Conservation (phyloP, 331 rosid genomes). For the Phaseolus coccineus region DNA sequence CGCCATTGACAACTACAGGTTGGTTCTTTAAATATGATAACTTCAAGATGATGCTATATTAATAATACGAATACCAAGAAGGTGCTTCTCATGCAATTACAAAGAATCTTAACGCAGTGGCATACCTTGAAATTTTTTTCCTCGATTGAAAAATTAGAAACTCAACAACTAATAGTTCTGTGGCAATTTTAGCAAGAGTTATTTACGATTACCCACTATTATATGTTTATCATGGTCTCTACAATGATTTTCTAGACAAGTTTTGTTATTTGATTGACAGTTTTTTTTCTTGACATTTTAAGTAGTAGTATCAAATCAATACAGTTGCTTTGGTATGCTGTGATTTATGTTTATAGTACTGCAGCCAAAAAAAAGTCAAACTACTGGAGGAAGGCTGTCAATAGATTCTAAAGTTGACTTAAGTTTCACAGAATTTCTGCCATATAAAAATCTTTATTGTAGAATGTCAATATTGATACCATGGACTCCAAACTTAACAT, state of each 20-base stretch:
- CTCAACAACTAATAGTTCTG: not conserved
- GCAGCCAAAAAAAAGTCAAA: not conserved
- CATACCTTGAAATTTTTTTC: not conserved
- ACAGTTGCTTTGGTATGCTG: not conserved
- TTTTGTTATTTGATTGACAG: not conserved
- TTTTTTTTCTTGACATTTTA: not conserved
- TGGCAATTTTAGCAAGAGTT: conserved; percentile 24
- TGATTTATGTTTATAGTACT: conserved; percentile 8
- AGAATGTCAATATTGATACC: not conserved
- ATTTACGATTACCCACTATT: not conserved
- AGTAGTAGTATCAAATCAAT: not conserved
- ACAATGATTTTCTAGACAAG: not conserved
- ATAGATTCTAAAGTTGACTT: conserved; percentile 3
- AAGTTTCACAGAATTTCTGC: not conserved
- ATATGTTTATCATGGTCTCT: conserved; percentile 14
- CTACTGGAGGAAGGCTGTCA: not conserved
- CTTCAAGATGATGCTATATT: conserved; percentile 9
- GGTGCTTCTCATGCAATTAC: conserved; percentile 1
- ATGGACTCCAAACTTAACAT: not conserved
- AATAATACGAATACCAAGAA: not conserved
- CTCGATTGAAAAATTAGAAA: conserved; percentile 3
- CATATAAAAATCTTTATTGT: not conserved
- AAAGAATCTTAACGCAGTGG: conserved; percentile 28
- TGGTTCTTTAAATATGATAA: conserved; percentile 39
- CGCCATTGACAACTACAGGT: conserved; percentile 91